Evolutionary conservation across 148 eudicot species (phyloP), one percentile per base, ranked within the genome.

Genomic region (Cornus controversa): DNA sequence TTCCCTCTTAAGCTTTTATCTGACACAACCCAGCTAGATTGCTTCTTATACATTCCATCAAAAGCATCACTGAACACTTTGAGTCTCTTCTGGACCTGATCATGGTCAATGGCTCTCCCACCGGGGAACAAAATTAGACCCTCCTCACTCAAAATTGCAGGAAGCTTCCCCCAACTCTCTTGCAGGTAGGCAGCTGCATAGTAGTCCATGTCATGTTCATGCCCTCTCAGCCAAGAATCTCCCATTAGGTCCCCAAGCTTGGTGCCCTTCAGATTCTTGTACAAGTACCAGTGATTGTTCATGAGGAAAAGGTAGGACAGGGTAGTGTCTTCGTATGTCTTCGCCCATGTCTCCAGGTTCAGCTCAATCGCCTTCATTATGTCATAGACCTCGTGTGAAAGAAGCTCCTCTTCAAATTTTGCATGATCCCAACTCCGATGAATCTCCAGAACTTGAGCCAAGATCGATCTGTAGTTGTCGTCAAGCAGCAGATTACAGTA

Each of bases 141-240:
- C 34, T 87, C 90, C 66, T 90, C 90, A 16, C 79, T 85, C 34
- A 95, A 82, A 10, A 90, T 76, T 29, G 75, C 50, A 22, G 89
- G 78, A 47, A 95, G 88, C 69, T 80, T 90, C 71, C 82, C 90
- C 98, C 97, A 95, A 69, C 89, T 93, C 80, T 89, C 90, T 79
- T 83, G 86, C 66, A 91, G 42, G 79, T 88, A 95, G 47, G 76
- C 25, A 18, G 82, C 71, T 5, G 85, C 72, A 27, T 85, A 89
- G 72, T 78, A 78, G 71, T 86, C 86, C 72, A 74, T 45, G 58
- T 81, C 84, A 22, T 82, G 77, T 77, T 86, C 79, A 24, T 85
- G 82, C 40, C 69, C 80, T 69, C 26, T 69, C 67, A 89, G 3
- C 94, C 93, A 90, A 2, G 84, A 71, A 54, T 84, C 82, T 27